phyloP scores from a whole-genome alignment of 768 basidiomycete genomes.

The Trametes cingulata region DNA sequence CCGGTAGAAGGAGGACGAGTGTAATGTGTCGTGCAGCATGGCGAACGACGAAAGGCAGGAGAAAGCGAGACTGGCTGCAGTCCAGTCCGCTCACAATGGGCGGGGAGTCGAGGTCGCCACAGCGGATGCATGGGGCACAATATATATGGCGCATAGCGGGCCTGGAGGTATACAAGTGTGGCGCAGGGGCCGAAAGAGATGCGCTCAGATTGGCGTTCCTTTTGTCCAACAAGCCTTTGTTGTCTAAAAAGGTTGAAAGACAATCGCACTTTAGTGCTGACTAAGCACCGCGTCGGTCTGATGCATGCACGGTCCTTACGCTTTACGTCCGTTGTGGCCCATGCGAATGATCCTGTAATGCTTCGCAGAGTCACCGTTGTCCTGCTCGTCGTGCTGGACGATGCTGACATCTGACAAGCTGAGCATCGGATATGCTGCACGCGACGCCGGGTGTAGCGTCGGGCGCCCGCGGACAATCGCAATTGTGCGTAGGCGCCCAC shows the following conservation, averaged over 20 bases:
- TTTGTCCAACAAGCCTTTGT: slow-evolving; percentile 26
- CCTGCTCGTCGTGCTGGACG: background rate
- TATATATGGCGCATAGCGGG: slow-evolving; percentile 19
- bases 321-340: background rate
- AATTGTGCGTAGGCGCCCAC: slow-evolving; percentile 4
- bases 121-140: background rate
- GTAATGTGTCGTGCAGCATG: slow-evolving; percentile 1
- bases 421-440: background rate
- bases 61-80: background rate
- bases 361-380: background rate
- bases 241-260: slow-evolving; percentile 21
- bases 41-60: slow-evolving; percentile 49
- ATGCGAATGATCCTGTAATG: background rate
- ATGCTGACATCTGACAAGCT: background rate
- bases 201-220: slow-evolving; percentile 22
- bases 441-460: background rate
- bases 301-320: slow-evolving; percentile 7
- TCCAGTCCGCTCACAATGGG: slow-evolving; percentile 11
- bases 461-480: background rate
- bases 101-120: background rate
- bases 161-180: slow-evolving; percentile 3
- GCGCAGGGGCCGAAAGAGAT: slow-evolving; percentile 14
- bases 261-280: slow-evolving; percentile 16
- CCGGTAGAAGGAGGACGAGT: slow-evolving; percentile 13
- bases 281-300: slow-evolving; percentile 11